These are phyloP conservation scores for Vitellaria paradoxa DNA, from an alignment of 179 eudicot genomes.

Conservation along the genomic window DNA sequence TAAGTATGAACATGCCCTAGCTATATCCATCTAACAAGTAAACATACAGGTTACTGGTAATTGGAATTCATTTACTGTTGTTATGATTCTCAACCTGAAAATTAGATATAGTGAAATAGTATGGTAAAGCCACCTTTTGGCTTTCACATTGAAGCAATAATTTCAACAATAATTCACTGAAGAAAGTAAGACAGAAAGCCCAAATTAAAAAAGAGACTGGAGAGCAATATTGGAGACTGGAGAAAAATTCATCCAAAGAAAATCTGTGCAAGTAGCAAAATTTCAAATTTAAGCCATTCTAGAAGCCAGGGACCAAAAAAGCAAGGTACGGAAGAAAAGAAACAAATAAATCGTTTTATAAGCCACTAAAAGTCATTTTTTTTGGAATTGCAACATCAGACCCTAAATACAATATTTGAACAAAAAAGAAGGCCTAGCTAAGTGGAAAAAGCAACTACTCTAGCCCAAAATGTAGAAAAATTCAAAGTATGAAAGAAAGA, in stretches of 20 bases:
- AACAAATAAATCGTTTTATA: background rate
- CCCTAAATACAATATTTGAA: background rate
- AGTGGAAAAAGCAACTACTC: background rate
- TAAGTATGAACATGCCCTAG: background rate
- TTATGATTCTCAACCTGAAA: background rate
- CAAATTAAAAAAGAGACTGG: background rate
- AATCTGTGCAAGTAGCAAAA: background rate
- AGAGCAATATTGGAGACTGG: background rate
- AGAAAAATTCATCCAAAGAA: background rate
- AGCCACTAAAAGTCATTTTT: background rate
- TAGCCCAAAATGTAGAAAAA: background rate
- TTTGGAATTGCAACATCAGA: background rate
- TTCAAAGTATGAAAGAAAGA: background rate
- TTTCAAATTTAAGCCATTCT: background rate
- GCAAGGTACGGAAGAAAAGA: background rate
- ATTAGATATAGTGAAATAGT: background rate
- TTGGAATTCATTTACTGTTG: background rate
- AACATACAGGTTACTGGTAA: background rate
- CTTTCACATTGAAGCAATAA: background rate
- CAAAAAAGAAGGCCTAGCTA: background rate
- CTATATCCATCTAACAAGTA: background rate
- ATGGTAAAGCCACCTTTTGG: background rate
- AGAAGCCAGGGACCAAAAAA: background rate
- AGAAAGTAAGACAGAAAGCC: background rate
- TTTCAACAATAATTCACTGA: background rate